Conservation (phyloP, 768 basidiomycete species). For the Candolleomyces efflorescens region DNA sequence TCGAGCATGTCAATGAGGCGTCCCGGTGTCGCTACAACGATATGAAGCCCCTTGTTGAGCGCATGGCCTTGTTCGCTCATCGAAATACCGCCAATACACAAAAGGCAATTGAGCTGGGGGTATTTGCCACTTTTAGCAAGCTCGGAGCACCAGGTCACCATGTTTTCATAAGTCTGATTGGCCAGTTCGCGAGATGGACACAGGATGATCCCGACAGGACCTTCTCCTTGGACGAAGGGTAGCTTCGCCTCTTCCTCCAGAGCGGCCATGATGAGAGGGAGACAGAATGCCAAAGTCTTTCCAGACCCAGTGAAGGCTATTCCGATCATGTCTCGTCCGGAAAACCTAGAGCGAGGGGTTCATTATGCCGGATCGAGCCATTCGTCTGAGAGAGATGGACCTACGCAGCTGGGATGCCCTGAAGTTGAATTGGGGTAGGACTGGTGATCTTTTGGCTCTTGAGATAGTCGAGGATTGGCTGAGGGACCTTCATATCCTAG, state of each 20-base stretch:
- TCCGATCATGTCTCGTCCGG: conserved; percentile 96
- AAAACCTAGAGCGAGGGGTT: conserved; percentile 54
- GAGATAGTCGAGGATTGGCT: conserved; percentile 75
- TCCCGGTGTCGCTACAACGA: conserved; percentile 96
- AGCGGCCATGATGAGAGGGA: conserved; percentile 96
- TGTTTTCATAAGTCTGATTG: conserved; percentile 94
- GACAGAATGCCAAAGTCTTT: conserved; percentile 96
- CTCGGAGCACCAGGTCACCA: conserved; percentile 79
- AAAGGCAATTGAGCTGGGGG: conserved; percentile 80
- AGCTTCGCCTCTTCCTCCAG: conserved; percentile 91
- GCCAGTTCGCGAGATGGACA: conserved; percentile 98
- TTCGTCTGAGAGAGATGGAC: conserved; percentile 21
- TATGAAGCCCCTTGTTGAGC: conserved; percentile 86
- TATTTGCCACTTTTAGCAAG: conserved; percentile 78
- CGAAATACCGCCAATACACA: conserved; percentile 97
- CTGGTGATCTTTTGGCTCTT: conserved; percentile 78
- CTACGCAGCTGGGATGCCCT: conserved; percentile 94
- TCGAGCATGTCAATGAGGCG: conserved; percentile 97
- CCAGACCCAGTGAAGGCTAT: conserved; percentile 99
- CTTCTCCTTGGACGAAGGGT: conserved; percentile 90
- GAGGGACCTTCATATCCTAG: conserved; percentile 99
- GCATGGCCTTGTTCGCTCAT: conserved; percentile 98
- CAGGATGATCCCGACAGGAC: conserved; percentile 93
- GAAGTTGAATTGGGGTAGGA: conserved; percentile 96
- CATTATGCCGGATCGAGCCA: conserved; percentile 9